Evolutionary conservation across 768 basidiomycete species (phyloP).

Genomic region (Termitomyces sp.): DNA sequence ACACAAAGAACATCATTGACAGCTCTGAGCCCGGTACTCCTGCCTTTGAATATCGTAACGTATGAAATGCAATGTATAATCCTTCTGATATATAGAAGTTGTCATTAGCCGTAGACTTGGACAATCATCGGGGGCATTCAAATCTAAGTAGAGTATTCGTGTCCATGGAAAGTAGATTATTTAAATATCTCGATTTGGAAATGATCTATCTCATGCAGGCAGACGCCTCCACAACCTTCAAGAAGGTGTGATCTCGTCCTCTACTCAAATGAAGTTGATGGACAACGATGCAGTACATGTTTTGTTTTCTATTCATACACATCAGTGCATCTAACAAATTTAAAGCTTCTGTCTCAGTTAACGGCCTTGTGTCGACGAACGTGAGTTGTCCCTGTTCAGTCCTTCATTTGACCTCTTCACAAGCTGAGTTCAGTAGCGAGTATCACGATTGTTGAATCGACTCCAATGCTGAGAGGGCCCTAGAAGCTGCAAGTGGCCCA

Average conservation of each 20-base stretch:
- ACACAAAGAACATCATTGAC: conserved; percentile 67
- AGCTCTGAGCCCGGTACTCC: conserved; percentile 85
- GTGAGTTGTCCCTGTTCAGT: conserved; percentile 47
- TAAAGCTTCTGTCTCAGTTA: conserved; percentile 70
- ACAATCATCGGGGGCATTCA: not conserved
- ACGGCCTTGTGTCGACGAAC: conserved; percentile 56
- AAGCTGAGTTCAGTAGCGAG: conserved; percentile 45
- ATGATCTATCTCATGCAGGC: conserved; percentile 7
- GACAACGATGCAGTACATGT: conserved; percentile 36
- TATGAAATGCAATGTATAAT: conserved; percentile 21
- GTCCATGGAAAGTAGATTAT: too few species aligned
- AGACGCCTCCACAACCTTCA: not conserved
- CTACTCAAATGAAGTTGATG: conserved; percentile 31
- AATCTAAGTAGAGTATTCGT: too few species aligned
- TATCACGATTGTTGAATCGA: conserved; percentile 67
- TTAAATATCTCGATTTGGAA: not conserved
- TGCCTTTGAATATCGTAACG: conserved; percentile 85
- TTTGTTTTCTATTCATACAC: not conserved
- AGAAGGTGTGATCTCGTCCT: conserved; percentile 4
- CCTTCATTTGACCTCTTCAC: conserved; percentile 70
- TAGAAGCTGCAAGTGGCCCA: conserved; percentile 71
- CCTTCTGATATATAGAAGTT: not conserved
- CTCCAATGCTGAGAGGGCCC: conserved; percentile 81
- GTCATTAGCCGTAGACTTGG: not conserved
- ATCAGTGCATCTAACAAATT: not conserved